Base-by-base conservation (phyloP, 83 land plant genomes). In the Picea abies region DNA sequence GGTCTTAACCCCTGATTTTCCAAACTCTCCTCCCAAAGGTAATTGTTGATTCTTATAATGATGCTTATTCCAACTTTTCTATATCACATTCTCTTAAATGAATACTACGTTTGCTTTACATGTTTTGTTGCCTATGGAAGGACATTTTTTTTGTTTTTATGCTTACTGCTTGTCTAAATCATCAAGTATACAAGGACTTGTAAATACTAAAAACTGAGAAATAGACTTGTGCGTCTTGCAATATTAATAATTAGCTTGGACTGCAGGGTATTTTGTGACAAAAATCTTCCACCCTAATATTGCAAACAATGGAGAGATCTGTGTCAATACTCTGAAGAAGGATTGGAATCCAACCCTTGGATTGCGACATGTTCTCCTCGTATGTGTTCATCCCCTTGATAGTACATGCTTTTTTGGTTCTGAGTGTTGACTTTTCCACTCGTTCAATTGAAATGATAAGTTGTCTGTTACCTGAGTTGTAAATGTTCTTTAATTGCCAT, bases 321-420 rank as follows among this genome's bases (percentile, higher is more conserved):
- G 99, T 88, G 98, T 97, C 17, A 97, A 97, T 89, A 91, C 97
- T 32, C 61, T 97, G 83, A 97, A 97, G 81, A 97, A 94, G 77
- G 99, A 97, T 85, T 97, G 99, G 99, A 96, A 93, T 79, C 99
- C 99, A 80, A 96, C 87, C 56, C 93, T 97, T 84, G 99, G 98
- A 44, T 80, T 97, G 65, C 91, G 99, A 41, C 99, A 97, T 90
- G 98, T 97, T 84, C 89, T 97, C 75, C 83, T 92, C 25, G 99
- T 97, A 89, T 86, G 94, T 85, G 14, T 4, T 44, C 14, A 52
- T 52, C 14, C 58, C 49, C 49, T 35, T 44, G 44, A 41, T 41
- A 41, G 44, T 41, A 41, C 44, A 5, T 41, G 44, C 44, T 41
- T 41, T 41, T 41, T 41, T 41, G 44, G 6, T 41, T 41, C 44